Evolutionary conservation across 2,329 filamentous ascomycete genomes (phyloP), one percentile per base, ranked within the genome.

Genomic region (Chrysoporthe deuterocubensis): DNA sequence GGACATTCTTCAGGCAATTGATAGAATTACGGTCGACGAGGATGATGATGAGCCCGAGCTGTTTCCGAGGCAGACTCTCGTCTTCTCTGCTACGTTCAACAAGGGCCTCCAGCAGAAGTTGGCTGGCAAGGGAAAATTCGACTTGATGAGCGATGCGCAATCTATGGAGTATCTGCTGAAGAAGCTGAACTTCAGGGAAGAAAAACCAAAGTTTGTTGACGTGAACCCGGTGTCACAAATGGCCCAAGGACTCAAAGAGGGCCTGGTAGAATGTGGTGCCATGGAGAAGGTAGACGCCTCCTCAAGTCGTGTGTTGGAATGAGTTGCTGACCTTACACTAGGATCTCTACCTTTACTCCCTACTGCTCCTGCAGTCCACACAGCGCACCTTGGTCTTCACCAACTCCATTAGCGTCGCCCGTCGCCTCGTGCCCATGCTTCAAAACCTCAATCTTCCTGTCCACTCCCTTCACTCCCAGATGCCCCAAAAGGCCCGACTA

Each of bases 21-120:
- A 97, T 74, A 85, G 89, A 40, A 81, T 85, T 50, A 89, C 93
- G 58, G 90, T 92, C 1, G 84, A 87, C 21, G 83, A 85, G 32
- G 83, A 84, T 7, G 78, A 81, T 0, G 80, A 83, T 6, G 79
- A 82, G 43, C 80, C 82, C 1, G 81, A 83, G 7, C 72, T 78
- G 13, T 76, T 82, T 54, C 75, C 86, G 18, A 84, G 95, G 52
- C 96, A 99, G 76, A 98, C 94, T 0, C 86, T 99, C 0, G 93
- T 99, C 26, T 99, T 99, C 78, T 98, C 96, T 0, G 96, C 96
- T 0, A 99, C 96, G 0, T 97, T 99, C 78, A 92, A 97, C 76
- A 95, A 94, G 75, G 90, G 90, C 0, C 81, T 99, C 42, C 95
- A 98, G 76, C 92, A 95, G 73, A 98, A 97, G 78, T 85, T 99